phyloP scores from a whole-genome alignment of 176 grass and related monocot genomes.

The Puccinellia tenuiflora region DNA sequence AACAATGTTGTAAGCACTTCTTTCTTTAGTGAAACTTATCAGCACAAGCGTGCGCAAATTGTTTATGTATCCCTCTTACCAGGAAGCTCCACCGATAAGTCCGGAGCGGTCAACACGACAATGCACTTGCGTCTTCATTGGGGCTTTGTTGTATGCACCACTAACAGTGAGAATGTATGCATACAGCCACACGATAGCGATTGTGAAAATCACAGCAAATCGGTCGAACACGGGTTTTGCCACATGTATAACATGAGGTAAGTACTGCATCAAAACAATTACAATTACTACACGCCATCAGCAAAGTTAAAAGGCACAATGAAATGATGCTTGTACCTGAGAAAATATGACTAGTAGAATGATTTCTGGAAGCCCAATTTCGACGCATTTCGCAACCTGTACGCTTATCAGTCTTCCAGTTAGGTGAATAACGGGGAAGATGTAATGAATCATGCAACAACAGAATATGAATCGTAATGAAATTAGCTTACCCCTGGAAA shows the following conservation, averaged over 20 bases:
- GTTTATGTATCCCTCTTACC: too few species aligned
- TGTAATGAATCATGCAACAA: neutral
- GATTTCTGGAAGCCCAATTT: constrained; percentile 80
- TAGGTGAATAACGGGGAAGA: neutral
- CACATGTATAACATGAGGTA: constrained; percentile 45
- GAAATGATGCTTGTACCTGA: constrained; percentile 36
- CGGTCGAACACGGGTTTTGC: constrained; percentile 52
- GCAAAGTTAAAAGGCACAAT: neutral
- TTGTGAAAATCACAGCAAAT: constrained; percentile 74
- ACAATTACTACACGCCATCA: constrained; percentile 9
- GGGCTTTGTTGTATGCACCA: constrained; percentile 66
- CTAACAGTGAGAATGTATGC: constrained; percentile 85
- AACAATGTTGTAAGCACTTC: too few species aligned
- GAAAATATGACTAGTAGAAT: constrained; percentile 68
- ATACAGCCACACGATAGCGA: constrained; percentile 86
- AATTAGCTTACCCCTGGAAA: constrained; percentile 73
- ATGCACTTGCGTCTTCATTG: constrained; percentile 81
- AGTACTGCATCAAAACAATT: constrained; percentile 46
- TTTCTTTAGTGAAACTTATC: too few species aligned
- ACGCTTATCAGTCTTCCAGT: neutral
- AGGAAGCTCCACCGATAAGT: constrained; percentile 64
- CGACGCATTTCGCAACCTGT: constrained; percentile 93
- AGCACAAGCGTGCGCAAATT: too few species aligned
- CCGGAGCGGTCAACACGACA: constrained; percentile 89
- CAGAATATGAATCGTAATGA: neutral